These are phyloP conservation scores for Erodium trifolium DNA, from an alignment of 441 rosid species.

Conservation along the genomic window DNA sequence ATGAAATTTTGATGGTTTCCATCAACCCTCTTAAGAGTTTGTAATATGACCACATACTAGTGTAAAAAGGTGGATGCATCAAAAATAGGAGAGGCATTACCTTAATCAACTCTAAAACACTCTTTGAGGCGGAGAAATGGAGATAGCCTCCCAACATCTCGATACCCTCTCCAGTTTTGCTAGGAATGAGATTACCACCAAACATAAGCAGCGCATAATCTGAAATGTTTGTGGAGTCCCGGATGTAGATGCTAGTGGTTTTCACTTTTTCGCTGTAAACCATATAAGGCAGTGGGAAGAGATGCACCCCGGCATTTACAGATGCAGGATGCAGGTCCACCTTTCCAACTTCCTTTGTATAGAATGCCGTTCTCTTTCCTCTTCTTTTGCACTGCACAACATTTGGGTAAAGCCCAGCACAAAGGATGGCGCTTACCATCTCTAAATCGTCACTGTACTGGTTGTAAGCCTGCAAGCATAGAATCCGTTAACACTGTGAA, in stretches of 20 bases:
- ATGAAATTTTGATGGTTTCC: no score
- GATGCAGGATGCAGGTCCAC: conserved; percentile 92
- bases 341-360: conserved; percentile 91
- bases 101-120: conserved; percentile 62
- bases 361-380: conserved; percentile 83
- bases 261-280: conserved; percentile 85
- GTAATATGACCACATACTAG: not conserved
- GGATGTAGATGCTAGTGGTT: conserved; percentile 60
- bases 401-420: conserved; percentile 95
- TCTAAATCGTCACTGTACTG: conserved; percentile 72
- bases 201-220: conserved; percentile 86
- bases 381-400: conserved; percentile 94
- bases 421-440: conserved; percentile 78
- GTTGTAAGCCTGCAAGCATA: conserved; percentile 62
- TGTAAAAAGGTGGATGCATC: no score
- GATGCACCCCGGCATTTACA: conserved; percentile 71
- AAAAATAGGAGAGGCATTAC: conserved; percentile 23
- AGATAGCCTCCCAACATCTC: conserved; percentile 97
- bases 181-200: conserved; percentile 72
- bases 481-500: not conserved
- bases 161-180: conserved; percentile 69
- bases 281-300: conserved; percentile 75
- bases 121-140: conserved; percentile 84
- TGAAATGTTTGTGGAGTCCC: conserved; percentile 89
- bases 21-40: no score